These are phyloP conservation scores for Warburgia ugandensis DNA, from an alignment of 164 flowering plant genomes.

Conservation along the genomic window DNA sequence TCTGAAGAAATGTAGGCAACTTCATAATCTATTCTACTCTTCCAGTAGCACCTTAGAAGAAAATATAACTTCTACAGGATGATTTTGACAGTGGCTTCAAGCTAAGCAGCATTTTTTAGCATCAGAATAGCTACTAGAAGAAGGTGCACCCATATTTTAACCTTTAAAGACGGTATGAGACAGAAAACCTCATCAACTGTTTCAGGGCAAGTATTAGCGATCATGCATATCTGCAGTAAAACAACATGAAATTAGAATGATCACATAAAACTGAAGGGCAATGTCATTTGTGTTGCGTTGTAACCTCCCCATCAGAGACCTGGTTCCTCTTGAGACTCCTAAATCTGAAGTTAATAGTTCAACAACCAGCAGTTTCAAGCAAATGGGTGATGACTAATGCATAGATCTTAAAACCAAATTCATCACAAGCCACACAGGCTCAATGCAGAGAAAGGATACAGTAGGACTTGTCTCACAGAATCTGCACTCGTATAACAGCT, in stretches of 20 bases:
- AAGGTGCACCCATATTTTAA: too few relatives aligned
- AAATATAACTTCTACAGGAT: too few relatives aligned
- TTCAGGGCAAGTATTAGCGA: slow-evolving; percentile 68
- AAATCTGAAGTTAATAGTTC: slow-evolving; percentile 37
- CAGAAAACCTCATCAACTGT: slow-evolving; percentile 71
- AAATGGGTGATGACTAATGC: slow-evolving; percentile 5
- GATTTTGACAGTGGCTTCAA: too few relatives aligned
- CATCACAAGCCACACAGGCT: neutral
- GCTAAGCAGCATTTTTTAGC: too few relatives aligned
- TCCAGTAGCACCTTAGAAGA: too few relatives aligned
- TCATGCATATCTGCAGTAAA: slow-evolving; percentile 62
- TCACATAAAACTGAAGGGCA: neutral
- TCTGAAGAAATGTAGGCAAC: too few relatives aligned
- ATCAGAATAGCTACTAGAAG: too few relatives aligned
- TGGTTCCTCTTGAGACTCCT: slow-evolving; percentile 56
- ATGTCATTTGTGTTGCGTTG: neutral
- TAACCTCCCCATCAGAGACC: slow-evolving; percentile 75
- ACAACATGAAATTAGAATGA: slow-evolving; percentile 7
- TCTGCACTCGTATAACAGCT: slow-evolving; percentile 31
- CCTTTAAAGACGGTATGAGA: slow-evolving; percentile 80
- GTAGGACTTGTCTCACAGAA: slow-evolving; percentile 45
- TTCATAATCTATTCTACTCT: too few relatives aligned
- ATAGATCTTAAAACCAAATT: neutral
- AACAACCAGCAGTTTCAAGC: slow-evolving; percentile 6
- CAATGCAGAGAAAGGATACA: slow-evolving; percentile 99